These are phyloP conservation scores for Phaeosphaeria sp. DNA, from an alignment of 2,329 filamentous ascomycete genomes.

Conservation along the genomic window DNA sequence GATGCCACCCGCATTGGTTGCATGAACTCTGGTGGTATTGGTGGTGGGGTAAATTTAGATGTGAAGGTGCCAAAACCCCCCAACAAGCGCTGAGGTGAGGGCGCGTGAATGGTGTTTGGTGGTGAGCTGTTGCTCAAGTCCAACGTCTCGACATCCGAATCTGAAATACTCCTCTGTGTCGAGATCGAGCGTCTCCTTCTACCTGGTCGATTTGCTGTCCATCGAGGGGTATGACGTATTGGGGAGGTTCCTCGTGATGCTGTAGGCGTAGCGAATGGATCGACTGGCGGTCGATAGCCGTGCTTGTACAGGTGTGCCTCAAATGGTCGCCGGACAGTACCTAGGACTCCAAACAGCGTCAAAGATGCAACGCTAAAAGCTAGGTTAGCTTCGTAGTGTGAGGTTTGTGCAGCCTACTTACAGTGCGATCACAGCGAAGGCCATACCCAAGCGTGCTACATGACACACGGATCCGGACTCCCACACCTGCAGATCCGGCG, in stretches of 20 bases:
- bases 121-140: constrained; percentile 26
- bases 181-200: constrained; percentile 18
- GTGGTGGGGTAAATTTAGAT: constrained; percentile 35
- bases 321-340: constrained; percentile 43
- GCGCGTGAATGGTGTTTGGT: constrained; percentile 25
- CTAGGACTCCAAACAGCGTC: constrained; percentile 42
- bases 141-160: constrained; percentile 35
- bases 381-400: constrained; percentile 2
- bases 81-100: constrained; percentile 21
- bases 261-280: constrained; percentile 18
- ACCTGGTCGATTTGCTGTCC: constrained; percentile 19
- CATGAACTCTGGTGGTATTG: constrained; percentile 32
- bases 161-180: constrained; percentile 25
- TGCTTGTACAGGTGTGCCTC: constrained; percentile 44
- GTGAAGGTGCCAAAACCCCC: constrained; percentile 35
- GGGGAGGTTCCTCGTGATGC: constrained; percentile 26
- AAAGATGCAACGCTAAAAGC: constrained; percentile 37
- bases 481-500: constrained; percentile 35
- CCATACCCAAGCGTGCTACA: constrained; percentile 35
- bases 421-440: constrained; percentile 43
- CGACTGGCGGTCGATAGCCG: constrained; percentile 19
- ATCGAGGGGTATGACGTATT: constrained; percentile 15
- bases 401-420: constrained; percentile 18
- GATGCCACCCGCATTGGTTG: constrained; percentile 19
- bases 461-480: constrained; percentile 41